Evolutionary conservation across 768 basidiomycete genomes (phyloP), one percentile per base, ranked within the genome.

Genomic region (Lactarius quietus): DNA sequence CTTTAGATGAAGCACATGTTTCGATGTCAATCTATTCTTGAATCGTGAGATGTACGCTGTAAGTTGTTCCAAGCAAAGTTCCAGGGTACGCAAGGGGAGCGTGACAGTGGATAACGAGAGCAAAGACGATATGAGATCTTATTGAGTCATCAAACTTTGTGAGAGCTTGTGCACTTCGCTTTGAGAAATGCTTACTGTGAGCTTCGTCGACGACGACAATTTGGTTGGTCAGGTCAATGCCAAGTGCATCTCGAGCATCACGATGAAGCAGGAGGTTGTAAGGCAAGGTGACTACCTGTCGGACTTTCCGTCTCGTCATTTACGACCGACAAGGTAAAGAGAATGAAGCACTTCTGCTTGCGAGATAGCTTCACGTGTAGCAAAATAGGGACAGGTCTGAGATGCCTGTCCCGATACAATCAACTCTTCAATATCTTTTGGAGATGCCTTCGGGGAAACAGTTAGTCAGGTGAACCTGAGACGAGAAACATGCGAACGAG

Each of bases 131-230:
- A 95, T 93, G 57, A 97, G 76, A 74, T 97, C 93, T 95, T 64
- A 0, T 61, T 28, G 33, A 38, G 20, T 65, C 61, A 48, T 41
- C 53, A 43, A 28, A 57, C 18, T 28, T 43, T 6, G 41, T 62
- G 31, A 62, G 61, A 29, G 17, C 36, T 52, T 53, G n/a, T 51
- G 52, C n/a, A 51, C 18, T 6, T 53, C 14, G 38, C 31, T 33
- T 26, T 33, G 29, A 26, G 31, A 51, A 39, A 64, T 23, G 78
- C 92, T 63, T 70, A 95, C 93, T 98, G 75, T 99, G 96, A 0
- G 96, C 96, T 78, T 99, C 96, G 72, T 99, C 96, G 61, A 99
- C 86, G 28, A 98, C 82, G 35, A 99, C 84, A 20, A 98, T 80
- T 70, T 97, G 93, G 71, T 88, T 84, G 14, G 82, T 89, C 53